These are phyloP conservation scores for Fusarium sp. DNA, from an alignment of 2,329 filamentous ascomycete genomes.

Conservation along the genomic window DNA sequence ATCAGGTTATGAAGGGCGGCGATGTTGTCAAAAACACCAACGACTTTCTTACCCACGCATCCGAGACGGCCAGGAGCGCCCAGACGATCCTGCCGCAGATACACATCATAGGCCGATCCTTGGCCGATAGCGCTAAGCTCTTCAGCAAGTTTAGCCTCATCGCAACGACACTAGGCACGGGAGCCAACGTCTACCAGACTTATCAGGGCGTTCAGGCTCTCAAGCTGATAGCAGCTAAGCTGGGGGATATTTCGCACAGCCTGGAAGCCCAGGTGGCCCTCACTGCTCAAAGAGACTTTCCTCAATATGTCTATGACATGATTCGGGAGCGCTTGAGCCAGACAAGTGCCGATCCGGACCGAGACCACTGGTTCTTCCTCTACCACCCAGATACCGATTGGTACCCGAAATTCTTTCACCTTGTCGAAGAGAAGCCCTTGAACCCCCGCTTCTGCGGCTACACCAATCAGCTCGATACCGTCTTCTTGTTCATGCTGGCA, in stretches of 20 bases:
- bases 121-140: conserved; percentile 53
- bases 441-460: conserved; percentile 57
- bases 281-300: conserved; percentile 56
- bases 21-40: conserved; percentile 45
- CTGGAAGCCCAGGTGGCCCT: conserved; percentile 56
- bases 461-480: conserved; percentile 59
- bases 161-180: conserved; percentile 52
- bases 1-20: conserved; percentile 46
- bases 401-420: conserved; percentile 59
- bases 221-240: conserved; percentile 54
- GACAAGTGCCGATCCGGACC: conserved; percentile 49
- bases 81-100: conserved; percentile 52
- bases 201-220: conserved; percentile 56
- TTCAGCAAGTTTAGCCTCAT: conserved; percentile 52
- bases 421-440: conserved; percentile 54
- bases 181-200: conserved; percentile 54
- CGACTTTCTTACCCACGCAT: conserved; percentile 41
- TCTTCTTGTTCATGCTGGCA: conserved; percentile 59
- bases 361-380: conserved; percentile 58
- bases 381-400: conserved; percentile 61
- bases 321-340: conserved; percentile 54
- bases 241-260: conserved; percentile 53
- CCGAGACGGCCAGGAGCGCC: conserved; percentile 40
- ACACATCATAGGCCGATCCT: conserved; percentile 54
- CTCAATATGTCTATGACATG: conserved; percentile 56